Base-by-base conservation (phyloP, 1,284 basidiomycete genomes). In the Ganoderma resinaceum region DNA sequence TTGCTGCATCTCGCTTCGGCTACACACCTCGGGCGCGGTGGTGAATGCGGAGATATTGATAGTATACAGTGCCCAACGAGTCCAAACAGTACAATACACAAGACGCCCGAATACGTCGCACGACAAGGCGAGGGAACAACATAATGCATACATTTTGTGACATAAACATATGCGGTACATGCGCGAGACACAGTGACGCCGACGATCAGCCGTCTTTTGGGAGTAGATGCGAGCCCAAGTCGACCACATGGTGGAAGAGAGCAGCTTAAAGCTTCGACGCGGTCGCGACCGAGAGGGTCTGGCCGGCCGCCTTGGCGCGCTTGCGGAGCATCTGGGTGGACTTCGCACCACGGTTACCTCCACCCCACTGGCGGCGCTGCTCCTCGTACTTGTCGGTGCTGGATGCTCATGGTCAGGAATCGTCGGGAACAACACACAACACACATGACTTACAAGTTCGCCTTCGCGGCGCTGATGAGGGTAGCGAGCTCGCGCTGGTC, bases 341-440 rank as follows among this genome's bases (percentile, higher is more conserved):
- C 86, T 97, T 97, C 88, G 92, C 91, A 78, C 96, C 95, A 85
- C 96, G 95, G 79, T 95, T 77, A 82, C 96, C 97, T 87, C 97
- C 97, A 83, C 96, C 96, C 97, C 97, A 99, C 78, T 93, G 91
- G 78, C 94, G 90, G 76, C 95, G 91, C 71, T 91, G 86, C 77
- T 97, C 95, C 76, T 98, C 96, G 83, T 95, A 94, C 87, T 99
- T 98, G 86, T 99, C 97, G 75, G 95, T 88, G 90, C 92, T 95
- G 76, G 0, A 65, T 23, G 42, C 26, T 60, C 29, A 55, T n/a
- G 43, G 74, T 38, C 23, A 2, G 75, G 64, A 5, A 65, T 7
- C 23, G 63, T 38, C 53, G 52, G 6, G 42, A 18, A 38, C 3
- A 20, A 58, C 55, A 63, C 63, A 61, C 20, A 49, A 9, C 46